Percentiles rank a stretch among this genome's conserved stretches.
Evolutionary conservation across 805 yeast genomes (phyloP).

Genomic region (Yamadazyma nakazawae): DNA sequence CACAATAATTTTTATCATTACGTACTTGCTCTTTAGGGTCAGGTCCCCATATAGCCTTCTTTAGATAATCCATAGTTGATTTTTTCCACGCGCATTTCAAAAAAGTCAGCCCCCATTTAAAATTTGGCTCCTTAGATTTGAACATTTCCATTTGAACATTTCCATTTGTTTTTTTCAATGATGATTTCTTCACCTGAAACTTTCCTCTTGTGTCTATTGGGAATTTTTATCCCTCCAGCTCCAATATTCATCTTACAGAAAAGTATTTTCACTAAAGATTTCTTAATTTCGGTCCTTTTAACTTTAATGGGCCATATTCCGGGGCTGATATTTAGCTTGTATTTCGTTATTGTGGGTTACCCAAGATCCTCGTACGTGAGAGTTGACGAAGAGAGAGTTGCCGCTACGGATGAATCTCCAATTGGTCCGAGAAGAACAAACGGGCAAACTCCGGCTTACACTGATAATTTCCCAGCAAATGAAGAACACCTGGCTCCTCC

Average conservation of each 20-base stretch:
- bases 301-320: conserved; percentile 33
- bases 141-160: not conserved
- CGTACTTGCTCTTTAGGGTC: conserved; percentile 85
- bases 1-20: conserved; percentile 6
- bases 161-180: not conserved
- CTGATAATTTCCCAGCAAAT: not conserved
- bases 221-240: conserved; percentile 36
- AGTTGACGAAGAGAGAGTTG: conserved; percentile 19
- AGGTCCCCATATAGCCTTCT: conserved; percentile 92
- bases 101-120: no score
- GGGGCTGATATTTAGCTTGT: conserved; percentile 31
- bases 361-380: conserved; percentile 16
- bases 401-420: not conserved
- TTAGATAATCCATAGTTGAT: conserved; percentile 73
- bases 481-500: not conserved
- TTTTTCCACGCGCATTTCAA: not conserved
- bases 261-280: conserved; percentile 32
- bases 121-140: not conserved
- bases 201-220: conserved; percentile 27
- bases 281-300: conserved; percentile 28
- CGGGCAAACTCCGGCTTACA: not conserved
- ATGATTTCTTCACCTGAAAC: conserved; percentile 16
- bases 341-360: conserved; percentile 22
- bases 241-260: conserved; percentile 32
- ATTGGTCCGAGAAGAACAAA: not conserved